Evolutionary conservation across 2,329 filamentous ascomycete species (phyloP), one percentile per base, ranked within the genome.

Genomic region (Thelonectria rubi): DNA sequence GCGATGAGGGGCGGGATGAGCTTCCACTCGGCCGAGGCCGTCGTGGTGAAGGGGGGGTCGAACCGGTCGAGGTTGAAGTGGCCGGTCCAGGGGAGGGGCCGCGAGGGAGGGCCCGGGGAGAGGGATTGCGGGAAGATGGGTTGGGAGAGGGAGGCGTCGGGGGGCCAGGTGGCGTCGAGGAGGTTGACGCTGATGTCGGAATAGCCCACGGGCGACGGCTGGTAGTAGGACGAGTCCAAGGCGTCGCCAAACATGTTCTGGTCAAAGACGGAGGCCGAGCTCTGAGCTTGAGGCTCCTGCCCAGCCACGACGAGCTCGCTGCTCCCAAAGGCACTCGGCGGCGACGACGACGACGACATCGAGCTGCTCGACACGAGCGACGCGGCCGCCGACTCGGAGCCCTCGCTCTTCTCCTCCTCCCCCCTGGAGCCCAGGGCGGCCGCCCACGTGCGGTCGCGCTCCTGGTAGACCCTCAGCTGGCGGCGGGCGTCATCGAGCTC

Each of bases 1-100:
- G 60, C 58, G 12, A 63, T 50, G 14, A 64, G 61, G 1, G 59
- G 63, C 17, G 63, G 63, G n/a, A 65, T 65, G 20, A 58, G 40
- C 15, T 54, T 64, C 63, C 61, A 65, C 18, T 51, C 57, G 15
- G 57, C 48, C 4, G 58, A 30, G 6, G 37, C 45, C 8, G 49
- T 5, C 9, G 49, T 18, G 18, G 24, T 52, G 43, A 37, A 12
- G 12, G 60, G 34, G 14, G 32, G 47, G 34, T 52, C 34, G 18
- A 56, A 56, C 15, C 43, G 55, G 58, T 60, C 58, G 46, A 65
- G 32, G 3, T 47, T 57, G 47, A 65, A 65, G 50, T 63, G 56
- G 34, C 45, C 49, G 5, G 63, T 17, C 63, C 63, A 65, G 20
- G 63, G 51, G 14, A 65, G 42, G 2, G 63, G 63, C 15, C 51